These are phyloP conservation scores for Adansonia rubrostipa DNA, from an alignment of 441 rosid genomes.

Conservation along the genomic window DNA sequence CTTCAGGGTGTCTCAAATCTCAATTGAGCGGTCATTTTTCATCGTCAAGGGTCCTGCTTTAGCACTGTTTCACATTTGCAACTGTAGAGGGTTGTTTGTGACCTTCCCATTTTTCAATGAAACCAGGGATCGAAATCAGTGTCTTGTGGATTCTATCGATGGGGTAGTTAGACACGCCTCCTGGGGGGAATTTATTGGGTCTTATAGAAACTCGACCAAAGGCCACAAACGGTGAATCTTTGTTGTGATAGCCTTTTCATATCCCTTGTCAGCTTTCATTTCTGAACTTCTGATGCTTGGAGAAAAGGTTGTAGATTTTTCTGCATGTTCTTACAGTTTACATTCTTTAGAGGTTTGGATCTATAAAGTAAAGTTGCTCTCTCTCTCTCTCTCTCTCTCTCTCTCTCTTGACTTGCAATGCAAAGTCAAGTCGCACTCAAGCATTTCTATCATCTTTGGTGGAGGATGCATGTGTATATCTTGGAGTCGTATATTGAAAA, in stretches of 20 bases:
- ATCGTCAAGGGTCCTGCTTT: too few relatives aligned
- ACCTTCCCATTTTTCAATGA: too few relatives aligned
- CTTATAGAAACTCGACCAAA: neutral
- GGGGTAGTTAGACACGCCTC: neutral
- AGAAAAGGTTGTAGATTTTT: neutral
- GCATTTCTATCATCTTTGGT: slow-evolving; percentile 1
- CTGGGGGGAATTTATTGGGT: neutral
- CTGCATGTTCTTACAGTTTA: slow-evolving; percentile 3
- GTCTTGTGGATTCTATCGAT: neutral
- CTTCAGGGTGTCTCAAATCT: too few relatives aligned
- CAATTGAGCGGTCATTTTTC: too few relatives aligned
- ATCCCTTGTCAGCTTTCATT: neutral
- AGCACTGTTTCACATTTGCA: too few relatives aligned
- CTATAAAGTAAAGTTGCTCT: neutral
- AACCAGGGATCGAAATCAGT: too few relatives aligned
- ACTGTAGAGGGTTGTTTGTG: too few relatives aligned
- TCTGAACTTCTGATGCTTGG: neutral
- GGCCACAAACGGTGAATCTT: neutral
- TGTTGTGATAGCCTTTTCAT: neutral
- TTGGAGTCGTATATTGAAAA: neutral
- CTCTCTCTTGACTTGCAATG: neutral
- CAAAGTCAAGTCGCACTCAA: neutral
- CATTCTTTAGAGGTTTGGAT: neutral
- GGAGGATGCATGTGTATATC: neutral
- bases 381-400: neutral